Evolutionary conservation across 768 basidiomycete species (phyloP), one percentile per base, ranked within the genome.

Genomic region (Boletus vermiculosoides): DNA sequence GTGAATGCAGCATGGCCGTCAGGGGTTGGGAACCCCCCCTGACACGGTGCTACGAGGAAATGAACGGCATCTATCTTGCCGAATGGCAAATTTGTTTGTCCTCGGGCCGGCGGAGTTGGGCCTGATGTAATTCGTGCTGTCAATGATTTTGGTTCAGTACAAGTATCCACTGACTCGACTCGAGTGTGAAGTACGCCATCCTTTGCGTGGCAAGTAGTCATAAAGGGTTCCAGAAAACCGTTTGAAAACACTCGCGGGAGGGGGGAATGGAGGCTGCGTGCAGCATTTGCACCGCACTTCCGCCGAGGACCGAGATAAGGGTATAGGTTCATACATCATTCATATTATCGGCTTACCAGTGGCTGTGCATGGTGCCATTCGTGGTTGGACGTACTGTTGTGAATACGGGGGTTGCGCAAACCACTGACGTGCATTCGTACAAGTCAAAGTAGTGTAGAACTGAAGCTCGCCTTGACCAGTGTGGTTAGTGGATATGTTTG

Each of bases 261-360:
- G 60, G 36, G 18, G 22, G 6, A 13, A 36, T 18, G 12, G 41
- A 31, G 15, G n/a, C 11, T 7, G 15, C 39, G 5, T 6, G 28
- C 25, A 9, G 33, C 22, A 15, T 6, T 22, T 33, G 36, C 10
- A 40, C 30, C 16, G 28, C 34, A 46, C 16, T 30, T 31, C 34
- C 56, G 63, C 59, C 55, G 59, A 67, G 46, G 65, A 54, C 59
- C 56, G 54, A 67, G 57, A 67, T 62, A 66, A 67, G 63, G 50
- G 34, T 2, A 46, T 5, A n/a, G 0, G 36, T 39, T 50, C 52
- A 45, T 56, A 47, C 41, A 51, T 47, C 54, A 65, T 51, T 47
- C 18, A 54, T 55, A 33, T 23, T 13, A 15, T 41, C 50, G 23
- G 40, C 40, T 40, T 18, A 36, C 20, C 11, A 11, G 52, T 65